These are phyloP conservation scores for Trypanosoma lewisi DNA, from an alignment of 208 protist genomes.

Conservation along the genomic window DNA sequence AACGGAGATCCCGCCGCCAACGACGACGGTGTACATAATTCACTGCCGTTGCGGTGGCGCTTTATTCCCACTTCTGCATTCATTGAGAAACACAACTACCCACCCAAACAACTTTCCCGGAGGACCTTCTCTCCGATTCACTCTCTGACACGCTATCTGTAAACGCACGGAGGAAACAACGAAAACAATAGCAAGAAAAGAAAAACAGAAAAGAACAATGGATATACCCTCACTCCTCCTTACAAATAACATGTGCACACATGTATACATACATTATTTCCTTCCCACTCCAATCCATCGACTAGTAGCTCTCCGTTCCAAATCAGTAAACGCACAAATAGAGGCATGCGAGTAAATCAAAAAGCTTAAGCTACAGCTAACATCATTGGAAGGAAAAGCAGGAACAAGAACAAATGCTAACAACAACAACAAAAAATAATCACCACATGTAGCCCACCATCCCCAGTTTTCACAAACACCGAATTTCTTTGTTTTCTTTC, in stretches of 20 bases:
- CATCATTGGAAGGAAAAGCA: too few species aligned
- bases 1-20: not conserved
- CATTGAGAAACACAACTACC: not conserved
- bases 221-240: not conserved
- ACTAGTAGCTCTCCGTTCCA: too few species aligned
- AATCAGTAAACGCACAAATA: too few species aligned
- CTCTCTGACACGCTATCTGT: too few species aligned
- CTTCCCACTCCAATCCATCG: not conserved
- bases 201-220: slow-evolving; percentile 21
- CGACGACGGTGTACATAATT: not conserved
- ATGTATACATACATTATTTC: slow-evolving; percentile 5
- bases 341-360: too few species aligned
- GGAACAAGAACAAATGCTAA: not conserved
- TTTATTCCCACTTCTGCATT: not conserved
- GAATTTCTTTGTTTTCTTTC: not conserved
- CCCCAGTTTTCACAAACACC: not conserved
- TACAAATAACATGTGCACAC: not conserved
- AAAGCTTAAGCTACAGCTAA: too few species aligned
- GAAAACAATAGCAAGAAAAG: slow-evolving; percentile 6
- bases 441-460: too few species aligned
- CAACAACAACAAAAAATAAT: too few species aligned
- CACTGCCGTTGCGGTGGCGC: not conserved
- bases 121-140: not conserved
- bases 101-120: not conserved
- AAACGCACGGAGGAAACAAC: too few species aligned